These are phyloP conservation scores for Plectosphaerella sp. DNA, from an alignment of 2,329 filamentous ascomycete species.

Conservation along the genomic window DNA sequence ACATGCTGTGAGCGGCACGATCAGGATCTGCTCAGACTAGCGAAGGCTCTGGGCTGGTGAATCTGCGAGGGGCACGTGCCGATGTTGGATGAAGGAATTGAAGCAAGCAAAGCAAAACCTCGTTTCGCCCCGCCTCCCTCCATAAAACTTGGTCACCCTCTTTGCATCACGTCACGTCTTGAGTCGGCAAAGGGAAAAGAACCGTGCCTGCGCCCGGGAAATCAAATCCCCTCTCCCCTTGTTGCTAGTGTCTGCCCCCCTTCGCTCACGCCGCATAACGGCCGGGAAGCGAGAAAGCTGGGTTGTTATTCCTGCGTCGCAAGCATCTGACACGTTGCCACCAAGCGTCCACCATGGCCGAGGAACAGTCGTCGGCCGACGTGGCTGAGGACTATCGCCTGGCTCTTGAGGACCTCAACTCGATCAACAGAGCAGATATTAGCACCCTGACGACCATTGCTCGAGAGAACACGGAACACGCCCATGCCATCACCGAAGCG, in stretches of 20 bases:
- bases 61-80: background rate
- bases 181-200: background rate
- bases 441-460: slow-evolving; percentile 96
- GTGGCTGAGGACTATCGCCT: slow-evolving; percentile 94
- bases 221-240: background rate
- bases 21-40: background rate
- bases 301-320: background rate
- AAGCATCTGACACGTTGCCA: background rate
- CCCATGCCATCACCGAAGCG: slow-evolving; percentile 84
- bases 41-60: background rate
- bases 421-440: slow-evolving; percentile 92
- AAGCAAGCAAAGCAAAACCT: slow-evolving; percentile 1
- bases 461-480: slow-evolving; percentile 94
- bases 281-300: too few species aligned
- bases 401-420: slow-evolving; percentile 84
- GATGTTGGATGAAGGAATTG: slow-evolving; percentile 3
- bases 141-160: background rate
- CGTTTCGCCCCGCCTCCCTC: background rate
- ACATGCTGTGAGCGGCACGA: too few species aligned
- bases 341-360: slow-evolving; percentile 34
- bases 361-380: slow-evolving; percentile 62
- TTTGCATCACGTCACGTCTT: background rate
- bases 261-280: too few species aligned
- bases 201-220: background rate
- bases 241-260: too few species aligned